Evolutionary conservation across 2,329 filamentous ascomycete species (phyloP), one percentile per base, ranked within the genome.

Genomic region (Tolypocladium tundrense): DNA sequence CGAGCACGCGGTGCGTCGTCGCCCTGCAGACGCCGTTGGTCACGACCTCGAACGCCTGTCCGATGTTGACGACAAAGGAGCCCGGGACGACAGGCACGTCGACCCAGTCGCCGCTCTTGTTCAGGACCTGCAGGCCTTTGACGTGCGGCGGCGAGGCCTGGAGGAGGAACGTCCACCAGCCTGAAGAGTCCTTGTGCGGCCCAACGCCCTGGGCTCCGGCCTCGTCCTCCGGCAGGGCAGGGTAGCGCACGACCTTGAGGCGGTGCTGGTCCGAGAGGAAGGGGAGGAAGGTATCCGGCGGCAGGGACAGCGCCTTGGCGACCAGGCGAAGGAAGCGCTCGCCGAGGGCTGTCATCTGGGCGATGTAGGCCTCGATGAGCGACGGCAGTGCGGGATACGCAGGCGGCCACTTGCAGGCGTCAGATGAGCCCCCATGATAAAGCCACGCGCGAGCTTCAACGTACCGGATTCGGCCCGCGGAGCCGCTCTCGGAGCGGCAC

Each of bases 151-250:
- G 48, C 31, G 48, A 51, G 4, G 82, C 79, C 66, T 87, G 84
- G 1, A 84, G 76, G 4, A 87, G 75, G 60, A 87, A 86, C 0
- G 84, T 86, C 72, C 83, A 82, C 81, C 82, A 86, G 9, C 48
- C 48, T 0, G 81, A 84, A 0, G 79, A 85, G 66, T 84, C 81
- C 63, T 85, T 85, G 69, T 86, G 83, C 1, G 83, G 78, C 0
- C 83, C 83, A 1, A 86, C 82, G 1, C 83, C 83, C 68, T 85
- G 82, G 27, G 48, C 48, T 1, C 48, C 48, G 3, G 48, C 48
- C 31, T 35, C 48, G 48, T 7, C 31, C 48, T 60, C 82, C 3
- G 48, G 19, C 31, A 51, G 31, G 16, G 48, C 48, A 4, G 48
- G 48, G 31, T 51, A 51, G 4, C 7, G 48, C 48, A 51, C 48